Conservation (phyloP, 108 stramenopile genomes). For the Pseudonitzschia pungens region DNA sequence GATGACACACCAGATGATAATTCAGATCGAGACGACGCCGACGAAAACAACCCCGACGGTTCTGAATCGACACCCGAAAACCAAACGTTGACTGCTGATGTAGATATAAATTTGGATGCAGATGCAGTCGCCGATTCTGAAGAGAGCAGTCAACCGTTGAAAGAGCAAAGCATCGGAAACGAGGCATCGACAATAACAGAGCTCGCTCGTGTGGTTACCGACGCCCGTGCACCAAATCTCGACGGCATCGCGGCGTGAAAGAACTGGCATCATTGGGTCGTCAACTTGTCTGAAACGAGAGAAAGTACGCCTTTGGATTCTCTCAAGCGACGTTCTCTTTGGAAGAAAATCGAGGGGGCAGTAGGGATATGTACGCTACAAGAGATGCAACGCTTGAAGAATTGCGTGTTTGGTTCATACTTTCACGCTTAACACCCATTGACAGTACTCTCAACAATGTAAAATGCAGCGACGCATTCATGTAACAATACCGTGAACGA, state of each 20-base stretch:
- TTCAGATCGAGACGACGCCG: neutral
- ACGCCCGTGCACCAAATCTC: neutral
- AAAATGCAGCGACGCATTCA: no score
- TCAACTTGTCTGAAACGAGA: no score
- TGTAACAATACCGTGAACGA: no score
- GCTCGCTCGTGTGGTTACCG: conserved; percentile 18
- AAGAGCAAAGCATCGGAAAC: conserved; percentile 1
- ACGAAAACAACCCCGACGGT: neutral
- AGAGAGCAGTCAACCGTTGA: neutral
- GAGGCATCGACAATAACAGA: conserved; percentile 18
- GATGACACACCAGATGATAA: neutral
- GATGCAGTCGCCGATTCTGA: neutral
- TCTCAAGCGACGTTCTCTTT: no score
- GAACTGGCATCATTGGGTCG: neutral
- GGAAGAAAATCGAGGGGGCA: no score
- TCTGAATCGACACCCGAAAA: neutral
- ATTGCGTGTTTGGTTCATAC: no score
- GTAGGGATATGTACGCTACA: no score
- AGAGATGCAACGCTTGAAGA: no score
- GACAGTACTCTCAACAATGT: no score
- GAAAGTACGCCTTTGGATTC: neutral
- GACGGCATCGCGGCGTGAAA: neutral
- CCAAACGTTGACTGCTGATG: neutral
- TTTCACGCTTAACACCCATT: no score
- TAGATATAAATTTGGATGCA: neutral